Evolutionary conservation across 345 rosid genomes (phyloP).

Genomic region (Mangifera indica): DNA sequence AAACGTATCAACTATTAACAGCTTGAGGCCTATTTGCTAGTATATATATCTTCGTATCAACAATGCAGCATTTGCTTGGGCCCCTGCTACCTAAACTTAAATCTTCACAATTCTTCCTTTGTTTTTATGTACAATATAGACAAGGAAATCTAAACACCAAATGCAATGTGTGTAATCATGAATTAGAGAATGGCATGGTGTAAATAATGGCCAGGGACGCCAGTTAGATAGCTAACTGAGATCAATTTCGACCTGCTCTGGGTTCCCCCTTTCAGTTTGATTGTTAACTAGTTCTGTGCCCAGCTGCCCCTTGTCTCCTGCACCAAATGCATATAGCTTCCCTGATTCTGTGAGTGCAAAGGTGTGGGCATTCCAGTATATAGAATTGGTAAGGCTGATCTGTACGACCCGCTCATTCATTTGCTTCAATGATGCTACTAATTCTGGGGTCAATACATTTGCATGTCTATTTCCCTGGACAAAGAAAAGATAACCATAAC

Average conservation of each 20-base stretch:
- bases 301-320: slow-evolving; percentile 95
- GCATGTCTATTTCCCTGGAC: slow-evolving; percentile 63
- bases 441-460: slow-evolving; percentile 63
- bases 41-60: not conserved
- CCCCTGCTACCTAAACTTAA: slow-evolving; percentile 41
- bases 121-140: slow-evolving; percentile 53
- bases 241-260: slow-evolving; percentile 67
- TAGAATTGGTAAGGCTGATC: slow-evolving; percentile 81
- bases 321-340: slow-evolving; percentile 80
- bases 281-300: slow-evolving; percentile 63
- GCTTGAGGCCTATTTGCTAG: slow-evolving; percentile 29
- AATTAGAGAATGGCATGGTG: slow-evolving; percentile 16
- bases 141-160: slow-evolving; percentile 40
- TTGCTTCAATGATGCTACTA: slow-evolving; percentile 70
- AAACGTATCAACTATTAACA: slow-evolving; percentile 43
- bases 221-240: slow-evolving; percentile 44
- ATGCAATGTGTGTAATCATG: slow-evolving; percentile 23
- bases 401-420: slow-evolving; percentile 74
- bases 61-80: slow-evolving; percentile 23
- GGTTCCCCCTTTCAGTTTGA: slow-evolving; percentile 74
- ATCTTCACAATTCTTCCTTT: slow-evolving; percentile 40
- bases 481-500: not conserved
- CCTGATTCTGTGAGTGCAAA: slow-evolving; percentile 87
- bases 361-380: slow-evolving; percentile 85
- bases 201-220: not conserved